Evolutionary conservation across 1,284 basidiomycete genomes (phyloP).

Genomic region (Golubevia sp.): DNA sequence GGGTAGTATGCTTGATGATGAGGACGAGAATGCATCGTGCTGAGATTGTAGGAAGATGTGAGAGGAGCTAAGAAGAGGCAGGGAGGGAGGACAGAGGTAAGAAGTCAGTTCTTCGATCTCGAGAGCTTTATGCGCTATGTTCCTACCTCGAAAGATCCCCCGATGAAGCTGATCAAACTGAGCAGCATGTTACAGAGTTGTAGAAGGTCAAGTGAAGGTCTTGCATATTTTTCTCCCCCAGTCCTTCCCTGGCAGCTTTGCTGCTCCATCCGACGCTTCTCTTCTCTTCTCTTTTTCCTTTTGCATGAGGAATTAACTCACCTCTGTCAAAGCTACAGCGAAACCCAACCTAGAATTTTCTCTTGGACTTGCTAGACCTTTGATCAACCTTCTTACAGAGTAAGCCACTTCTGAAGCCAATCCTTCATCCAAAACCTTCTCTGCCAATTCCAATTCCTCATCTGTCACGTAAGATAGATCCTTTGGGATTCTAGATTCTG

Average conservation of each 20-base stretch:
- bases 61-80: conserved; percentile 71
- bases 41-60: conserved; percentile 77
- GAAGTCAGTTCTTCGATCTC: too few species aligned
- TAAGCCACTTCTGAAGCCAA: conserved; percentile 89
- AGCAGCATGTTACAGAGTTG: conserved; percentile 7
- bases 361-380: conserved; percentile 86
- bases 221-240: too few species aligned
- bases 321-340: conserved; percentile 92
- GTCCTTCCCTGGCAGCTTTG: too few species aligned
- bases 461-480: too few species aligned
- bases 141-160: too few species aligned
- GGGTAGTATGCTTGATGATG: conserved; percentile 39
- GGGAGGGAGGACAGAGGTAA: conserved; percentile 10
- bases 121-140: too few species aligned
- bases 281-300: too few species aligned
- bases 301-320: conserved; percentile 65
- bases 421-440: conserved; percentile 63
- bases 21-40: conserved; percentile 62
- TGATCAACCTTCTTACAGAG: conserved; percentile 78
- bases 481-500: too few species aligned
- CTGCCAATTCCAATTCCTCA: too few species aligned
- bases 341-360: conserved; percentile 93
- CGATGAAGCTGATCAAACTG: not conserved
- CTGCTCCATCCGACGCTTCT: too few species aligned
- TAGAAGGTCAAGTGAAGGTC: conserved; percentile 6